Evolutionary conservation across 2,329 filamentous ascomycete genomes (phyloP).

Genomic region (Zymoseptoria brevis): DNA sequence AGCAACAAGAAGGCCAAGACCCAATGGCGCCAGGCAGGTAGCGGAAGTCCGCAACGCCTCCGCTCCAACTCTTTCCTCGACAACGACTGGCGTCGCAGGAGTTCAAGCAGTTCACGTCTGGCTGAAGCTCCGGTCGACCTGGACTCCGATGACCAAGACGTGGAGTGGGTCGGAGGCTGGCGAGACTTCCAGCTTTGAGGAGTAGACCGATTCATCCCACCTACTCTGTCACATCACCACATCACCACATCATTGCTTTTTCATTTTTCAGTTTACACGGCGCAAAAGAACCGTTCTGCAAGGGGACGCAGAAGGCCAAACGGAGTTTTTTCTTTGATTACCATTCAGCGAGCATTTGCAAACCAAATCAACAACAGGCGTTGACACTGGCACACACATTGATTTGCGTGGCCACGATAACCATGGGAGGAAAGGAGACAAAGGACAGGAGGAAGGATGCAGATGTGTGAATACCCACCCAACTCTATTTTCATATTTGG

Average conservation of each 20-base stretch:
- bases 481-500: not conserved
- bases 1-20: slow-evolving; percentile 29
- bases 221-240: not conserved
- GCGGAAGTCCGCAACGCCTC: slow-evolving; percentile 20
- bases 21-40: slow-evolving; percentile 22
- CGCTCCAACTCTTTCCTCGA: slow-evolving; percentile 31
- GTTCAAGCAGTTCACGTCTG: slow-evolving; percentile 22
- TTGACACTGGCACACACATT: not conserved
- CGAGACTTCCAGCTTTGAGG: slow-evolving; percentile 35
- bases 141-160: slow-evolving; percentile 51
- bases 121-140: not conserved
- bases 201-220: not conserved
- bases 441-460: not conserved
- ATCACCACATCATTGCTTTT: not conserved
- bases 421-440: not conserved
- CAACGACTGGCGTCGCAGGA: slow-evolving; percentile 33
- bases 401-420: not conserved
- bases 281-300: not conserved
- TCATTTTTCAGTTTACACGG: not conserved
- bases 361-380: not conserved
- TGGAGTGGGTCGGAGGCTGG: slow-evolving; percentile 95
- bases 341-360: not conserved
- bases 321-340: not conserved
- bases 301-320: not conserved
- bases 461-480: not conserved